Evolutionary conservation across 2,329 filamentous ascomycete species (phyloP), one percentile per base, ranked within the genome.

Genomic region (Penicillium glabrum): DNA sequence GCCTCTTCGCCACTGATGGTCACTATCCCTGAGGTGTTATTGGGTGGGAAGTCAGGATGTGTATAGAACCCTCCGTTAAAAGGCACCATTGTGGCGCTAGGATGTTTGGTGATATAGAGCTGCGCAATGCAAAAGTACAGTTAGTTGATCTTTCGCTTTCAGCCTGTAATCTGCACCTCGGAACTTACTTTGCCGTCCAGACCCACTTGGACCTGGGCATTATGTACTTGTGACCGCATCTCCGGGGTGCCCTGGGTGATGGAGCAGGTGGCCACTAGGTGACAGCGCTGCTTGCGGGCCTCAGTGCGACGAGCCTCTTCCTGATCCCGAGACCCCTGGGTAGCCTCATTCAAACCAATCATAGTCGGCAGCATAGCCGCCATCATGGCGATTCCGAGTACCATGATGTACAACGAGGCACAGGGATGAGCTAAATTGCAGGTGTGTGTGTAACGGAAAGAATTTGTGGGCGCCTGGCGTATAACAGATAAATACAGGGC

Each of bases 311-410:
- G 60, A n/a, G 54, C 57, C 19, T 65, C 62, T 39, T 67, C 63
- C 13, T 62, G 57, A 31, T 68, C 59, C 5, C 65, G 59, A 21
- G 54, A 62, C 31, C 57, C 48, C 29, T 67, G 59, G 14, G 62
- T 64, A 10, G 63, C 63, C 53, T 68, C 60, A 50, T 68, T 68
- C 9, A 68, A 45, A 5, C 65, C 64, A 43, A 67, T 63, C 58
- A 68, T 68, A 23, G 65, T 67, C 33, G 66, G 66, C 39, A 67
- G 23, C 65, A 67, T 67, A 9, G 64, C 46, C 35, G 61, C 54
- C 61, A 68, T 65, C 61, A 66, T 65, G 57, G 62, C 46, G 55
- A 66, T 46, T 29, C 67, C 53, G 29, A 70, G 41, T 29, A 69
- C 56, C 69, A 72, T 64, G 58, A 19, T 47, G 50, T 46, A 33